Conservation (phyloP, 768 basidiomycete species). For the Xerocomellus chrysenteron region DNA sequence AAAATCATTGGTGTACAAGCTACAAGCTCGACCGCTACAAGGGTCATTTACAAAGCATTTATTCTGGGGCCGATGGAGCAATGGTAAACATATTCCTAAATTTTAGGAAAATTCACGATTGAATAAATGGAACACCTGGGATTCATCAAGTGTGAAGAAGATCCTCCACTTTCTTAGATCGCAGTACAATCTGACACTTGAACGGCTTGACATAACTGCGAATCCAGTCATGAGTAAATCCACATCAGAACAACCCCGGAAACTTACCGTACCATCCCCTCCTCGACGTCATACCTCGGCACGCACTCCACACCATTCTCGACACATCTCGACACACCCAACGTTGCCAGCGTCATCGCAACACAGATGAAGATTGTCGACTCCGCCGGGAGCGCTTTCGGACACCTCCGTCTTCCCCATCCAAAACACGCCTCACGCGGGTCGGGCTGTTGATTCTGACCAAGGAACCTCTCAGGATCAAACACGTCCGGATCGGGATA, state of each 20-base stretch:
- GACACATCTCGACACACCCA: constrained; percentile 5
- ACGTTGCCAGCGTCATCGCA: constrained; percentile 9
- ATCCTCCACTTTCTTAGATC: constrained; percentile 3
- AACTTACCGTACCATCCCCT: constrained; percentile 2
- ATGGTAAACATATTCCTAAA: too few relatives aligned
- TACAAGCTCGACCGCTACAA: too few relatives aligned
- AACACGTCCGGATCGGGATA: constrained; percentile 14
- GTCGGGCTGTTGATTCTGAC: constrained; percentile 6
- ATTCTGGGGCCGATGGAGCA: too few relatives aligned
- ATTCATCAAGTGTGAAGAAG: not conserved
- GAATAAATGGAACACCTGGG: not conserved
- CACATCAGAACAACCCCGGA: not conserved
- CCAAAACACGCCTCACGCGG: constrained; percentile 16
- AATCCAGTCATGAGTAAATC: not conserved
- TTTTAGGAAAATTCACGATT: too few relatives aligned
- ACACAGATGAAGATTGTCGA: constrained; percentile 7
- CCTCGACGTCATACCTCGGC: constrained; percentile 2
- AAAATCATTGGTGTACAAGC: too few relatives aligned
- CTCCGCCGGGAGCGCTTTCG: constrained; percentile 2
- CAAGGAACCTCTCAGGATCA: constrained; percentile 14
- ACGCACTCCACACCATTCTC: not conserved
- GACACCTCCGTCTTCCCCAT: constrained; percentile 14
- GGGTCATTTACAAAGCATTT: too few relatives aligned
- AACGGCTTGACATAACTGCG: constrained; percentile 11
- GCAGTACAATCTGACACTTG: constrained; percentile 7